Percentiles rank a stretch among this genome's conserved stretches.
Evolutionary conservation across 1,284 basidiomycete genomes (phyloP).

Genomic region (Agaricales sp.): DNA sequence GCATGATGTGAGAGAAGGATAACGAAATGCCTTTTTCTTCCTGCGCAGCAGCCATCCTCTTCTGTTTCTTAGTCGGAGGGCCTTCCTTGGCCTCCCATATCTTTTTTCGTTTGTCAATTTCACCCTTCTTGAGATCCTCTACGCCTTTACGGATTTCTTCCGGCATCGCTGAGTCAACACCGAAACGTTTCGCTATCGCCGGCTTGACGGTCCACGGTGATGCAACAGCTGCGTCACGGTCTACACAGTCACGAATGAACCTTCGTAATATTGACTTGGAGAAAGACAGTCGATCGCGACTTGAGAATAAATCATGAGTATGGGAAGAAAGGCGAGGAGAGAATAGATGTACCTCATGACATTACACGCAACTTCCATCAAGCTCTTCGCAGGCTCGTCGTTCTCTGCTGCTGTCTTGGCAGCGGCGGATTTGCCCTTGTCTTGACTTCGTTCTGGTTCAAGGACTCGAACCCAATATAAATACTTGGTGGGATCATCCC

Average conservation of each 20-base stretch:
- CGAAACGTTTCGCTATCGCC: constrained; percentile 73
- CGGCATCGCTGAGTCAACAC: constrained; percentile 76
- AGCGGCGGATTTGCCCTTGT: constrained; percentile 41
- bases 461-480: constrained; percentile 83
- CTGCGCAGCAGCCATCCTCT: constrained; percentile 58
- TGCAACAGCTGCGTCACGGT: constrained; percentile 83
- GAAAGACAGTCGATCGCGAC: constrained; percentile 90
- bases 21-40: constrained; percentile 54
- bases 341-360: constrained; percentile 62
- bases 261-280: constrained; percentile 94
- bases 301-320: constrained; percentile 20
- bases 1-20: constrained; percentile 7
- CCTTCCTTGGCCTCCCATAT: constrained; percentile 79
- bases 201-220: constrained; percentile 94
- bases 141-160: constrained; percentile 77
- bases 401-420: constrained; percentile 48
- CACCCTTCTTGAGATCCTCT: constrained; percentile 71
- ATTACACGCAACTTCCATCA: constrained; percentile 74
- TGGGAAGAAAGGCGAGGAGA: neutral
- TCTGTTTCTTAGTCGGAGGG: constrained; percentile 70
- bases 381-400: constrained; percentile 52
- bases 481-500: constrained; percentile 79
- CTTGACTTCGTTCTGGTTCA: constrained; percentile 64
- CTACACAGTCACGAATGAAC: constrained; percentile 90
- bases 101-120: constrained; percentile 85